Percentiles rank a stretch among this genome's conserved stretches.
Evolutionary conservation across 176 grass and related monocot genomes (phyloP).

Genomic region (Eragrostis curvula): DNA sequence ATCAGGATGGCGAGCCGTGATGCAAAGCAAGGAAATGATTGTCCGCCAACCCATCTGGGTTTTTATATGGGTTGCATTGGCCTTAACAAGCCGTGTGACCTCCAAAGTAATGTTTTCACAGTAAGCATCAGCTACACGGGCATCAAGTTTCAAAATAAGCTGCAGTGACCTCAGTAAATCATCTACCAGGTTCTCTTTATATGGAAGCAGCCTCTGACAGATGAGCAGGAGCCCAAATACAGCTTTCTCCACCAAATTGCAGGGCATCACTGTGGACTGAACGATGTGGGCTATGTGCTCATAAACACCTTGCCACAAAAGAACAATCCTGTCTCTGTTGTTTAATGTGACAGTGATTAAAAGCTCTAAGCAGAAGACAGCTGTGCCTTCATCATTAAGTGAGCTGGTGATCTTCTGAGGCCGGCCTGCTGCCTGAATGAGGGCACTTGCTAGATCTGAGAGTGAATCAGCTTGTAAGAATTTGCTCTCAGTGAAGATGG

Average conservation of each 20-base stretch:
- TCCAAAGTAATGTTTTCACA: constrained; percentile 97
- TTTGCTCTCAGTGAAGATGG: constrained; percentile 93
- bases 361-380: constrained; percentile 95
- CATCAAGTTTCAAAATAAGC: constrained; percentile 94
- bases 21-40: constrained; percentile 87
- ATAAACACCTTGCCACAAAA: constrained; percentile 91
- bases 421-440: constrained; percentile 76
- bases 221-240: constrained; percentile 93
- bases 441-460: constrained; percentile 69
- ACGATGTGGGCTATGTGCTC: constrained; percentile 96
- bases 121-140: constrained; percentile 98
- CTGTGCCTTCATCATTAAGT: constrained; percentile 79
- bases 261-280: constrained; percentile 95
- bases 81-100: constrained; percentile 84
- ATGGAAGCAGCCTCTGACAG: constrained; percentile 94
- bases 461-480: constrained; percentile 94
- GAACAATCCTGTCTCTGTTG: constrained; percentile 92
- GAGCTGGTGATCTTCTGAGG: constrained; percentile 79
- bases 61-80: constrained; percentile 87
- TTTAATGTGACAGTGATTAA: constrained; percentile 92
- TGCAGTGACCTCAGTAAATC: constrained; percentile 88
- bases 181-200: constrained; percentile 94
- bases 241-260: constrained; percentile 95
- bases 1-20: constrained; percentile 95
- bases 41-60: constrained; percentile 97